Evolutionary conservation across 2,329 filamentous ascomycete species (phyloP), one percentile per base, ranked within the genome.

Genomic region (Colletotrichum liriopes): DNA sequence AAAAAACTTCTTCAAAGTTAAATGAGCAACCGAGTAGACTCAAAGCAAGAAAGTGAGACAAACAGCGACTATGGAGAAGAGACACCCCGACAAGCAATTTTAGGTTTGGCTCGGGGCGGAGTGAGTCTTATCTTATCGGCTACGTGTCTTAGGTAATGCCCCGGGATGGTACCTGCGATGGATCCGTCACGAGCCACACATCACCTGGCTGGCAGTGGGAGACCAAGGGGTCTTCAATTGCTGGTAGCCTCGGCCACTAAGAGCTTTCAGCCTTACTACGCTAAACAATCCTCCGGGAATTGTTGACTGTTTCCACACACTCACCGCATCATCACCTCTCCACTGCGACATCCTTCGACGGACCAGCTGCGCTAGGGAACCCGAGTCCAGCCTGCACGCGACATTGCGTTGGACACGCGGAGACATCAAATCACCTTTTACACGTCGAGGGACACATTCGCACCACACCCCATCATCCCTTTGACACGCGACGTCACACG

Each of bases 131-230:
- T 37, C 52, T 55, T 29, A 55, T 54, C 29, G 29, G 8, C 35
- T 2, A 8, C 0, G 35, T 37, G 35, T 37, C 35, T 37, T 37
- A 37, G 35, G 35, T 37, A 37, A 37, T 16, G n/a, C n/a, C n/a
- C 11, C 12, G 39, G 23, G 14, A n/a, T n/a, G 16, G 23, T 18
- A 51, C 23, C 29, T 12, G 12, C 49, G n/a, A n/a, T 52, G 45
- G 45, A 23, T 52, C 45, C 32, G 64, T 59, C 58, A 72, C 65
- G 56, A 72, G 69, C 65, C 69, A 72, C 69, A 59, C 52, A 39
- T 63, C 58, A 45, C 49, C 51, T 62, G 56, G 43, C 51, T 62
- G 56, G 43, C 56, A 26, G 23, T 35, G 6, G 23, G 37, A 11
- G 7, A 62, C 14, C 41, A 32, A 51, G 49, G 41, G 43, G 58